Evolutionary conservation across 495 filamentous ascomycete species (phyloP).

Genomic region (Aspergillus carlsbadensis): DNA sequence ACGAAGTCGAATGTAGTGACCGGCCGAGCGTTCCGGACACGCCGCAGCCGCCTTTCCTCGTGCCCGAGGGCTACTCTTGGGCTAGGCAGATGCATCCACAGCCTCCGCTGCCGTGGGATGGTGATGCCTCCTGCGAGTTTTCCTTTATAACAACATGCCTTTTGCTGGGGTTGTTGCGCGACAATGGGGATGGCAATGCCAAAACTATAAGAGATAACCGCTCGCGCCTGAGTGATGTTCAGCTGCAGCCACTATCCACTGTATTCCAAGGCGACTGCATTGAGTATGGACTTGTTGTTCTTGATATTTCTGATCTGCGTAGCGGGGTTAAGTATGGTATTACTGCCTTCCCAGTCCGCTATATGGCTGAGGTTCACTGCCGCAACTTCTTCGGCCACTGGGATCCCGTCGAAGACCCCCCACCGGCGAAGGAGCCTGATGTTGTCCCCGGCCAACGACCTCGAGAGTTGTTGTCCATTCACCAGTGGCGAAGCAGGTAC

Average conservation of each 20-base stretch:
- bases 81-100: constrained; percentile 8
- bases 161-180: constrained; percentile 18
- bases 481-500: constrained; percentile 14
- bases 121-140: constrained; percentile 17
- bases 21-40: constrained; percentile 20
- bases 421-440: constrained; percentile 6
- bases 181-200: constrained; percentile 3
- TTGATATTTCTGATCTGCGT: constrained; percentile 21
- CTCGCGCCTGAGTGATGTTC: constrained; percentile 15
- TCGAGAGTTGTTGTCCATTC: constrained; percentile 17
- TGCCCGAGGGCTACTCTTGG: neutral
- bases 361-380: constrained; percentile 16
- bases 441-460: constrained; percentile 14
- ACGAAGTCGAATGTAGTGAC: neutral
- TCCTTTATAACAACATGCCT: constrained; percentile 20
- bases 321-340: constrained; percentile 20
- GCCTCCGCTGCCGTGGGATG: constrained; percentile 17
- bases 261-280: constrained; percentile 20
- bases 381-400: neutral
- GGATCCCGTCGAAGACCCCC: constrained; percentile 18
- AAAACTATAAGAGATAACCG: neutral
- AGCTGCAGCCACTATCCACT: constrained; percentile 21
- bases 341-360: constrained; percentile 11
- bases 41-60: constrained; percentile 18
- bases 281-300: constrained; percentile 21